Conservation (phyloP, 208 protist species). For the Vickermania ingenoplastis region DNA sequence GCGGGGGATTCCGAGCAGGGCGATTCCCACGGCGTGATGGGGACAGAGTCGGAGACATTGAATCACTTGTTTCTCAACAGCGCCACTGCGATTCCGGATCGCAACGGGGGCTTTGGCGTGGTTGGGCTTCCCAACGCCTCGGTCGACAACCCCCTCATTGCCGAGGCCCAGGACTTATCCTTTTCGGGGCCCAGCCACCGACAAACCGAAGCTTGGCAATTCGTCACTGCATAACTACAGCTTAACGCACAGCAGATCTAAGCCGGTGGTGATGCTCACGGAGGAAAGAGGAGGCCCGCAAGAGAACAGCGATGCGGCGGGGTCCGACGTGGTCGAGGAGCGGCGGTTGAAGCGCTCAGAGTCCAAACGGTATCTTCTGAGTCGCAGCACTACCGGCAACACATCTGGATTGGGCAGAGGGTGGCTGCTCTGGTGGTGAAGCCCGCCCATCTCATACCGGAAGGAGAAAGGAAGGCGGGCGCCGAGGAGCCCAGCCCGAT, state of each 20-base stretch:
- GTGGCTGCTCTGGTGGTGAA: not conserved
- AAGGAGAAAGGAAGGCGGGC: not conserved
- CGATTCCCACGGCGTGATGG: not conserved
- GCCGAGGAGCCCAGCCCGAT: not conserved
- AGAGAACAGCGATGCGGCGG: not conserved
- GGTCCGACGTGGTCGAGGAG: not conserved
- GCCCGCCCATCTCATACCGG: not conserved
- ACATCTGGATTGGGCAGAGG: not conserved
- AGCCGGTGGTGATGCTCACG: not conserved
- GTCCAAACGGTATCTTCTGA: not conserved
- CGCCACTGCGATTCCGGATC: not conserved
- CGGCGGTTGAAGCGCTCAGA: not conserved
- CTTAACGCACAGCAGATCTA: not conserved
- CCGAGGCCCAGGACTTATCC: not conserved
- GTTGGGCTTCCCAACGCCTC: not conserved
- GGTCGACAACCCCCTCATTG: not conserved
- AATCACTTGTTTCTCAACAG: not conserved
- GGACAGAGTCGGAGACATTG: not conserved
- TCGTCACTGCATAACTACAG: not conserved
- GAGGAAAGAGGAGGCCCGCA: too few relatives aligned
- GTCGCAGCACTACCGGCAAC: not conserved
- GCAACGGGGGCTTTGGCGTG: not conserved
- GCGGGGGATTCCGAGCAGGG: not conserved
- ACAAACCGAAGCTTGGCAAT: not conserved
- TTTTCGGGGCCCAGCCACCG: not conserved